Evolutionary conservation across 176 grass and related monocot species (phyloP).

Genomic region (Triticum timopheevii): DNA sequence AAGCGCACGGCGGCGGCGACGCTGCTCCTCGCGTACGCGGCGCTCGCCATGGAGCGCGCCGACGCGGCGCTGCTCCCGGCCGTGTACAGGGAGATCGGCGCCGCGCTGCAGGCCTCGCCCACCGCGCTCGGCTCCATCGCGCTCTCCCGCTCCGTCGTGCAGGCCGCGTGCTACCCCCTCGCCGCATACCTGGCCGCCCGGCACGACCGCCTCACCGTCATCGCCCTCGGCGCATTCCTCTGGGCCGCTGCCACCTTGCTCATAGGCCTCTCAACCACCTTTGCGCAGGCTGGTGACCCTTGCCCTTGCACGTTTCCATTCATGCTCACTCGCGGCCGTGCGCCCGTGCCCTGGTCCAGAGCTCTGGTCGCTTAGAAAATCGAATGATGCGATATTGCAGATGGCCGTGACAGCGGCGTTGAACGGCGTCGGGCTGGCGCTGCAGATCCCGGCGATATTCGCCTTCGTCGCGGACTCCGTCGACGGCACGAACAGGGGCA

Average conservation of each 20-base stretch:
- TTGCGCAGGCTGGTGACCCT: constrained; percentile 45
- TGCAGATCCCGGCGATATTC: constrained; percentile 52
- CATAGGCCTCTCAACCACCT: constrained; percentile 69
- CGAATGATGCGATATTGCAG: constrained; percentile 16
- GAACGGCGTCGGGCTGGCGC: constrained; percentile 61
- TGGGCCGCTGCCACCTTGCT: constrained; percentile 76
- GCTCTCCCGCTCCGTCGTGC: constrained; percentile 75
- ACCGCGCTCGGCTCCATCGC: constrained; percentile 66
- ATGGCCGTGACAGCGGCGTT: constrained; percentile 55
- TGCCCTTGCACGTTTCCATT: background rate
- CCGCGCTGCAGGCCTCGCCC: constrained; percentile 57
- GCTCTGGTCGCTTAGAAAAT: background rate
- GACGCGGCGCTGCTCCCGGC: constrained; percentile 84
- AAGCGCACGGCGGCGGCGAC: constrained; percentile 28
- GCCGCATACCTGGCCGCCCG: constrained; percentile 61
- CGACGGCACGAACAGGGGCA: constrained; percentile 39
- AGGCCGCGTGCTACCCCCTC: constrained; percentile 73
- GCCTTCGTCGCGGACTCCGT: constrained; percentile 55
- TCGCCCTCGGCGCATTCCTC: constrained; percentile 80
- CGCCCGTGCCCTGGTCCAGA: background rate
- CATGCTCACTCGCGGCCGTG: background rate
- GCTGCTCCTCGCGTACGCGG: constrained; percentile 63
- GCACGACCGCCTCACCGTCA: constrained; percentile 62
- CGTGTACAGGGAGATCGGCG: constrained; percentile 79
- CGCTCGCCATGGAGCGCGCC: constrained; percentile 81